Evolutionary conservation across 176 grass and related monocot species (phyloP), one percentile per base, ranked within the genome.

Genomic region (Thalia dealbata): DNA sequence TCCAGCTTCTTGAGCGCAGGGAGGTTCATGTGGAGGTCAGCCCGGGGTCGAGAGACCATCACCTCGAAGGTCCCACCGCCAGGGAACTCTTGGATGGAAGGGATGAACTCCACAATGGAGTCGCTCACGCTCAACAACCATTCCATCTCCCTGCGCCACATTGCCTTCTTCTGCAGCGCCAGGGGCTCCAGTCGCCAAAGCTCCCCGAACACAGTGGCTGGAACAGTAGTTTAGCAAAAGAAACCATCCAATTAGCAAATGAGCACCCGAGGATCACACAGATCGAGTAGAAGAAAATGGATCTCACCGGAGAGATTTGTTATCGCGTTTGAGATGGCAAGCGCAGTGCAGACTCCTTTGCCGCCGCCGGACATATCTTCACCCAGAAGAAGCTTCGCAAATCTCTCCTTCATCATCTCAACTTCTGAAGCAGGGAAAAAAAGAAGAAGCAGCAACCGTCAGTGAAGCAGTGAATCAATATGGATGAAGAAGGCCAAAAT

Each of bases 331-430:
- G 95, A 97, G 81, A 97, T 78, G 75, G 95, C 95, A 48, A 97
- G 95, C 67, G 90, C 95, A 50, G 95, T 97, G 90, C 95, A 91
- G 76, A 97, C 95, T 63, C 95, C 95, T 81, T 97, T 97, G 80
- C 95, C 87, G 64, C 95, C 89, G 61, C 95, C 95, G 54, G 89
- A 97, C 90, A 97, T 97, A 87, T 97, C 95, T 84, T 97, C 95
- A 26, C 95, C 95, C 21, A 97, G 87, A 21, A 97, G 95, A 52
- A 97, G 95, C 85, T 97, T 93, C 0, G 95, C 95, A 84, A 97
- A 97, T 30, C 90, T 85, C 83, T 97, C 95, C 81, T 97, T 97
- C 90, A 97, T 97, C 95, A 97, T 93, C 82, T 97, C 95, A 66
- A 93, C 62, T 82, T 93, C 95, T 97, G 83, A 6, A 61, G 6